Percentiles rank a stretch among this genome's conserved stretches.
Conservation (phyloP, 179 eudicot genomes). For the Beta macrorhiza region DNA sequence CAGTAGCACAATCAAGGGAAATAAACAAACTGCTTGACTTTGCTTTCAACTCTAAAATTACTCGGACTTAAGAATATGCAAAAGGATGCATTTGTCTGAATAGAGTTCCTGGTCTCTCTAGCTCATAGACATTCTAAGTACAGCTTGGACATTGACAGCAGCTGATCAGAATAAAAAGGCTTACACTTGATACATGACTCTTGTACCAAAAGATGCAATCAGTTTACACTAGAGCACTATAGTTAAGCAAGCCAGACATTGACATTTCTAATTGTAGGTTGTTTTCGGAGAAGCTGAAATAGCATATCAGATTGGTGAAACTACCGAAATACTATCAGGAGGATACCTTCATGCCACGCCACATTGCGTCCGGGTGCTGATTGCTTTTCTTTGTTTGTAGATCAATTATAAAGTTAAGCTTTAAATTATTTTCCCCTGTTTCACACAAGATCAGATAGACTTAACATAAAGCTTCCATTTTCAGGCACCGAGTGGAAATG, state of each 20-base stretch:
- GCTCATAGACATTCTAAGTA: too few species aligned
- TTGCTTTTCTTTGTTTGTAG: constrained; percentile 13
- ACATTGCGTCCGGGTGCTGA: constrained; percentile 84
- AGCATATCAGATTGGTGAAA: constrained; percentile 97
- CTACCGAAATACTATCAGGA: constrained; percentile 85
- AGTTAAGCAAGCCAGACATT: constrained; percentile 2
- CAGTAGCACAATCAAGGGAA: too few species aligned
- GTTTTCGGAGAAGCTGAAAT: constrained; percentile 84
- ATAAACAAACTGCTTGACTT: too few species aligned
- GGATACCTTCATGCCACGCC: constrained; percentile 96
- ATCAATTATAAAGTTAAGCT: not conserved
- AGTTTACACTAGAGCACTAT: not conserved
- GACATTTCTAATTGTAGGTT: constrained; percentile 45
- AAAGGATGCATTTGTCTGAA: too few species aligned
- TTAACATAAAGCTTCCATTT: not conserved
- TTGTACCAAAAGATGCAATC: not conserved
- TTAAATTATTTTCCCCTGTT: constrained; percentile 7
- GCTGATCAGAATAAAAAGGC: too few species aligned
- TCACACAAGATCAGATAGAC: constrained; percentile 1
- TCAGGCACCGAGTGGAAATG: constrained; percentile 79
- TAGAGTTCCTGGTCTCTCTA: too few species aligned
- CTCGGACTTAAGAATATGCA: too few species aligned
- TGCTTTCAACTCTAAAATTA: too few species aligned
- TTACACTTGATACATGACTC: not conserved
- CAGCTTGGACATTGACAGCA: too few species aligned